Percentiles rank a stretch among this genome's conserved stretches.
Conservation (phyloP, 495 filamentous ascomycete species). For the Apiosordaria backusii region DNA sequence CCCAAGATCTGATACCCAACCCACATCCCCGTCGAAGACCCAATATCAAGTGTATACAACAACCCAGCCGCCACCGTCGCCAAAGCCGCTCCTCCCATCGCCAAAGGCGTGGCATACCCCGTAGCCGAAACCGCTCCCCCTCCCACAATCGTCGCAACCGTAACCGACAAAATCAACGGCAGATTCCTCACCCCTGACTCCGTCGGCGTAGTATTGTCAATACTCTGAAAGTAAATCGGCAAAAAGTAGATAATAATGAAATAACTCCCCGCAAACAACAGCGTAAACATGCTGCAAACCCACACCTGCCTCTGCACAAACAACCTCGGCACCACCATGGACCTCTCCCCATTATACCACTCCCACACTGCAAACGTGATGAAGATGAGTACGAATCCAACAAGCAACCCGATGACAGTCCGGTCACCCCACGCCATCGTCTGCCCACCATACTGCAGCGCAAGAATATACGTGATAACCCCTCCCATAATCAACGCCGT, state of each 20-base stretch:
- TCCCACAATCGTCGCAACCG: conserved; percentile 44
- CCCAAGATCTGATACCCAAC: conserved; percentile 58
- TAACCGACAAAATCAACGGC: conserved; percentile 50
- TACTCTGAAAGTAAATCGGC: conserved; percentile 61
- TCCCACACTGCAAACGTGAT: conserved; percentile 48
- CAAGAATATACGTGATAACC: conserved; percentile 67
- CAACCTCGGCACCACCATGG: conserved; percentile 46
- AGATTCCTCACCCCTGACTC: conserved; percentile 51
- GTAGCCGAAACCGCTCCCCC: conserved; percentile 44
- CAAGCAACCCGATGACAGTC: conserved; percentile 65
- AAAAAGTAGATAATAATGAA: conserved; percentile 56
- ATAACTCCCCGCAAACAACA: conserved; percentile 45
- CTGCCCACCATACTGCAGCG: conserved; percentile 77
- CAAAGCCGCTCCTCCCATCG: conserved; percentile 51
- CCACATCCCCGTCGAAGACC: conserved; percentile 47
- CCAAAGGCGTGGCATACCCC: conserved; percentile 52
- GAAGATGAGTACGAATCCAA: conserved; percentile 59
- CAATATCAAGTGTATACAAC: conserved; percentile 45
- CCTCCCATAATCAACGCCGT: conserved; percentile 62
- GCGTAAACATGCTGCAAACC: conserved; percentile 33
- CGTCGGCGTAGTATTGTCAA: conserved; percentile 44
- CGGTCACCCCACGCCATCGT: conserved; percentile 58
- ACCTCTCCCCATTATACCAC: conserved; percentile 40
- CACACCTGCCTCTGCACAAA: conserved; percentile 42
- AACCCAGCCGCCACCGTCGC: conserved; percentile 53